Conservation (phyloP, 140 eudicot genomes). For the Flaveria floridana region DNA sequence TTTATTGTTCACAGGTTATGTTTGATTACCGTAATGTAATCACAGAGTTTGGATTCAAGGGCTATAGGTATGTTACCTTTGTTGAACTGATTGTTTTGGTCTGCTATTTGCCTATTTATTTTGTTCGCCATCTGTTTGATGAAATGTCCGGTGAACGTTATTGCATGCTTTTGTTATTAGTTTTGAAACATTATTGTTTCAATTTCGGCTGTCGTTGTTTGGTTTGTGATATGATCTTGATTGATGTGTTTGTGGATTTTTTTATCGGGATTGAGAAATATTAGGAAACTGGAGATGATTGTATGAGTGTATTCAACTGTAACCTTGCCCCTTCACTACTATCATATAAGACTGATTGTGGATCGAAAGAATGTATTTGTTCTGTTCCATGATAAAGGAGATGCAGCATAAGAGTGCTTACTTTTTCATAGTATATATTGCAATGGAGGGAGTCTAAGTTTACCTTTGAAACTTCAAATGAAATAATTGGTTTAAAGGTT, state of each 20-base stretch:
- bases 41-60: slow-evolving; percentile 14
- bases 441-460: neutral
- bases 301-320: neutral
- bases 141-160: neutral
- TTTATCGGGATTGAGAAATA: neutral
- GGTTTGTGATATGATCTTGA: slow-evolving; percentile 11
- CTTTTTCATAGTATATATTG: neutral
- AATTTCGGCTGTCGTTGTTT: neutral
- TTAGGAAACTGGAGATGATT: slow-evolving; percentile 1
- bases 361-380: neutral
- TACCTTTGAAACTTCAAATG: neutral
- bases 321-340: neutral
- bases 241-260: slow-evolving; percentile 18
- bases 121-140: slow-evolving; percentile 33
- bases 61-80: neutral
- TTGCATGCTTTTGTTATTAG: neutral
- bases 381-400: neutral
- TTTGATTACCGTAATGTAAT: neutral
- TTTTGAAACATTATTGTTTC: neutral
- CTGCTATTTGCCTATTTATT: neutral
- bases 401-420: neutral
- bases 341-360: neutral
- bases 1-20: neutral
- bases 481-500: neutral
- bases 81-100: neutral